Conservation (phyloP, 306 rosid species). For the Acacia confusa region DNA sequence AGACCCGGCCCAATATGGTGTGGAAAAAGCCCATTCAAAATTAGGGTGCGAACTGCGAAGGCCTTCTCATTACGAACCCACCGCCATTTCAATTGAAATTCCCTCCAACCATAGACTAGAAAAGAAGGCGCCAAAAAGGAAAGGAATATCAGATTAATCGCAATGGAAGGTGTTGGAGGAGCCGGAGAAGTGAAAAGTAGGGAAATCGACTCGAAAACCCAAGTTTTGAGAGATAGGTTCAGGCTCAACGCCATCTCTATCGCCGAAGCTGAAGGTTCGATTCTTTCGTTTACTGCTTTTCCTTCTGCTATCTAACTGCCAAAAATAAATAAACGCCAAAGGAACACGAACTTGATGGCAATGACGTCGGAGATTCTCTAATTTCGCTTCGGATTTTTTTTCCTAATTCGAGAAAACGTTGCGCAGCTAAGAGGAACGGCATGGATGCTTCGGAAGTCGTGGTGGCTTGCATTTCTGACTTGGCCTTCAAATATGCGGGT, state of each 20-base stretch:
- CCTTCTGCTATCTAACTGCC: background rate
- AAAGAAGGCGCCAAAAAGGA: background rate
- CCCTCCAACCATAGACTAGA: slow-evolving; percentile 3
- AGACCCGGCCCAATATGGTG: background rate
- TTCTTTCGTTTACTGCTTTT: background rate
- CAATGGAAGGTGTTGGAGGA: slow-evolving; percentile 29
- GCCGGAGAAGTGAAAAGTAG: slow-evolving; percentile 40
- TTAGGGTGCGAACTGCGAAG: background rate
- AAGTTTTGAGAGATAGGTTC: slow-evolving; percentile 70
- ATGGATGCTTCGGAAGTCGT: slow-evolving; percentile 75
- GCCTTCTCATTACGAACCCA: background rate
- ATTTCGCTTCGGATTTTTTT: background rate
- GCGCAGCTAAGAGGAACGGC: slow-evolving; percentile 44
- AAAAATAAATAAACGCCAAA: background rate
- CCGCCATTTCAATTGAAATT: background rate
- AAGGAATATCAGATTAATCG: background rate
- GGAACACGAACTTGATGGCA: background rate
- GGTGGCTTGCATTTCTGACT: slow-evolving; percentile 72
- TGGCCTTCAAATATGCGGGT: slow-evolving; percentile 87
- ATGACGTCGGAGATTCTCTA: background rate
- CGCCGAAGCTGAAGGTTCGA: slow-evolving; percentile 68
- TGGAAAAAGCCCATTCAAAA: background rate
- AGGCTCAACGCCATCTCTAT: slow-evolving; percentile 71
- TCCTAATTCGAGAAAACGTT: background rate
- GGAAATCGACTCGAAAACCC: slow-evolving; percentile 48